These are phyloP conservation scores for Tinospora cordifolia DNA, from an alignment of 164 flowering plant species.

Conservation along the genomic window DNA sequence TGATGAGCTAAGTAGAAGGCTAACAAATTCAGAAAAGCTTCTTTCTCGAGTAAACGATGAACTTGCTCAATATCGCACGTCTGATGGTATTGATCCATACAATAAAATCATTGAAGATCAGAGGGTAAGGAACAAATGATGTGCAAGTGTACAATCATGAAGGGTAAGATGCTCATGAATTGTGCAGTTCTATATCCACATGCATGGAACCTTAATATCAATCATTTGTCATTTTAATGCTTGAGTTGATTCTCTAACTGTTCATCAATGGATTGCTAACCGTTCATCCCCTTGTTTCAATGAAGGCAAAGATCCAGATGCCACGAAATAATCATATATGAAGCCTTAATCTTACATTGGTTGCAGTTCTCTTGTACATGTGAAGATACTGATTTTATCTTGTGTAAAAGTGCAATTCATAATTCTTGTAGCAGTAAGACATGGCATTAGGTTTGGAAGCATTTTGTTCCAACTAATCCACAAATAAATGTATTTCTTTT, in stretches of 20 bases:
- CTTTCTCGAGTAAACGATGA: conserved; percentile 46
- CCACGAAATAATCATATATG: neutral
- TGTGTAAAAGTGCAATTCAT: neutral
- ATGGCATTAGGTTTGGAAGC: conserved; percentile 2
- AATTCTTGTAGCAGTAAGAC: neutral
- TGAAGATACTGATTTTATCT: neutral
- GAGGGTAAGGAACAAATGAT: conserved; percentile 15
- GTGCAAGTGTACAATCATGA: conserved; percentile 13
- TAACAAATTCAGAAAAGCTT: conserved; percentile 39
- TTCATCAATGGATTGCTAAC: conserved; percentile 2
- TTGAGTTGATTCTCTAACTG: neutral
- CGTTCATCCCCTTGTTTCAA: neutral
- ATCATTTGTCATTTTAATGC: neutral
- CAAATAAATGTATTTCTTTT: neutral
- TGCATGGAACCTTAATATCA: too few species aligned
- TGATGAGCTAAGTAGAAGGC: conserved; percentile 32
- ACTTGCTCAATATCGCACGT: conserved; percentile 35
- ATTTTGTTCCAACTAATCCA: neutral
- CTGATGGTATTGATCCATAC: conserved; percentile 21
- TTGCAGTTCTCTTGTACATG: conserved; percentile 3
- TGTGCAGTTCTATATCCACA: too few species aligned
- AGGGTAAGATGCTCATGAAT: neutral
- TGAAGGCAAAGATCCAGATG: neutral
- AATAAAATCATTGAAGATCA: conserved; percentile 14
- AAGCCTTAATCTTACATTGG: neutral